Base-by-base conservation (phyloP, 768 basidiomycete genomes). In the Tephrocybe sp. region DNA sequence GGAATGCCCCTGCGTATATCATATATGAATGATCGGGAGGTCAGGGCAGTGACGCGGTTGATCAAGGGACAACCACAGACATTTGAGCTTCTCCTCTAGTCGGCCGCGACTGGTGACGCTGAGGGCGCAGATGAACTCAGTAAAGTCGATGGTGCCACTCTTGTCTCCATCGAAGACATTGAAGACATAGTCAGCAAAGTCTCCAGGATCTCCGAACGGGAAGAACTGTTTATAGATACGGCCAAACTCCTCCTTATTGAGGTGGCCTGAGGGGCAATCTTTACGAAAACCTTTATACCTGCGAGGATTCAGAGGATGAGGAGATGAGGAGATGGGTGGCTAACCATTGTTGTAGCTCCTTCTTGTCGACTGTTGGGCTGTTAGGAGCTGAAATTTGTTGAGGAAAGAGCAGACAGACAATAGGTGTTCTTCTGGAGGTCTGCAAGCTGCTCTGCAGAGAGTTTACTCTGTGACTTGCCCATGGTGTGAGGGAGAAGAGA, bases 191-290 rank as follows among this genome's bases (percentile, higher is more conserved):
- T 98, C 91, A 31, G 97, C 94, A 64, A 99, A 99, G 66, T 96
- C 89, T 51, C 76, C 84, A 7, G 97, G 96, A 69, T 99, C 96
- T 54, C 97, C 97, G 63, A 99, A 99, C 21, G 97, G 97, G 78
- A 99, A 99, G 87, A 99, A 99, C 69, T 98, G 97, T 66, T 94
- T 93, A 81, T 98, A 99, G 77, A 99, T 99, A 69, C 88, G 86
- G 62, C 88, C 80, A 73, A 99, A 99, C 67, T 95, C 95, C 48
- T 83, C 76, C 77, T 92, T 97, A 80, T 98, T 90, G 62, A 99
- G 83, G 57, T 94, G 90, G 34, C 97, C 97, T 4, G 92, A 89
- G 1, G 97, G 97, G 66, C 97, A 99, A 71, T 99, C 97, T 71
- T 94, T 97, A 64, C 96, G 83, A 75, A 98, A 99, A 38, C 97